Percentiles rank a stretch among this genome's conserved stretches.
Conservation (phyloP, 2,329 filamentous ascomycete species). For the Fusarium staphyleae region DNA sequence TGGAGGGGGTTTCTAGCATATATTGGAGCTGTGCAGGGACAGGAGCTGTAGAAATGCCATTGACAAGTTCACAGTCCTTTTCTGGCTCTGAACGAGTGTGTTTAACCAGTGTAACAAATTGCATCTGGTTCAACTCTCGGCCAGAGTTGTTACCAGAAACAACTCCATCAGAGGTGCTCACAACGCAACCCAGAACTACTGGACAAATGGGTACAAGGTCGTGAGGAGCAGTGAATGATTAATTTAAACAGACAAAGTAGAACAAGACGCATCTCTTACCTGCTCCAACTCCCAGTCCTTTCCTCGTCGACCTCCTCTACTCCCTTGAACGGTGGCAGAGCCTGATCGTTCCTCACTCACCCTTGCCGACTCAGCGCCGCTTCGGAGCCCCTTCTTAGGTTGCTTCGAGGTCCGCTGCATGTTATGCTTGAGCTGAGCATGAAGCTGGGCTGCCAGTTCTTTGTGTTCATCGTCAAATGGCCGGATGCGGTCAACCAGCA, state of each 20-base stretch:
- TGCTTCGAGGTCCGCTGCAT: slow-evolving; percentile 62
- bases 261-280: slow-evolving; percentile 56
- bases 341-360: slow-evolving; percentile 78
- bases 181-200: slow-evolving; percentile 15
- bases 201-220: background rate
- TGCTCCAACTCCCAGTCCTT: slow-evolving; percentile 85
- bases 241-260: background rate
- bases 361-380: slow-evolving; percentile 60
- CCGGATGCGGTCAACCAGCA: slow-evolving; percentile 88
- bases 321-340: slow-evolving; percentile 65
- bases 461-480: slow-evolving; percentile 96
- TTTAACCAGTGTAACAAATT: slow-evolving; percentile 7
- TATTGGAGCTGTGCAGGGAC: background rate
- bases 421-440: slow-evolving; percentile 70
- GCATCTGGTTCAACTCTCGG: background rate
- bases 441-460: slow-evolving; percentile 79
- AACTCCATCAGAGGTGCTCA: background rate
- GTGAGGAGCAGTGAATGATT: background rate
- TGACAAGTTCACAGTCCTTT: background rate
- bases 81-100: background rate
- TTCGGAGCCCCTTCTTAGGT: slow-evolving; percentile 55
- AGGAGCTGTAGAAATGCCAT: background rate
- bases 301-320: slow-evolving; percentile 74
- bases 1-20: background rate
- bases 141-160: slow-evolving; percentile 2